Conservation (phyloP, 2,329 filamentous ascomycete genomes). For the Diaporthe sp. region DNA sequence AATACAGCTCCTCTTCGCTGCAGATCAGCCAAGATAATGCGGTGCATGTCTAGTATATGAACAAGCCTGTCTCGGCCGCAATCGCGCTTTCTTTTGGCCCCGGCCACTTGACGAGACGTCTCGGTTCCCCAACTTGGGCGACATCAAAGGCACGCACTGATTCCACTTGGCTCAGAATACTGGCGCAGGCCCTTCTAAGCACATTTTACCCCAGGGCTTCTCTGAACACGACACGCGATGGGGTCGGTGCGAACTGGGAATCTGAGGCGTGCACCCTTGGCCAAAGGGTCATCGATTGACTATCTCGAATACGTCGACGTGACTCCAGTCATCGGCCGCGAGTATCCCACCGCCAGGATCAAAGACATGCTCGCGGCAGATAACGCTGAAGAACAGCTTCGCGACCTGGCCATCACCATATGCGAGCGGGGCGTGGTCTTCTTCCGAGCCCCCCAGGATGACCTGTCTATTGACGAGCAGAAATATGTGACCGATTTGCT, state of each 20-base stretch:
- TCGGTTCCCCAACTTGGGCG: not conserved
- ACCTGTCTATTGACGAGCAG: conserved; percentile 51
- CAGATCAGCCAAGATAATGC: not conserved
- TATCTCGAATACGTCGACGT: conserved; percentile 50
- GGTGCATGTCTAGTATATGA: not conserved
- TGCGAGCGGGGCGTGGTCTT: conserved; percentile 52
- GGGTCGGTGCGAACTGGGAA: not conserved
- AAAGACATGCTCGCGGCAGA: conserved; percentile 49
- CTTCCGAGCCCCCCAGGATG: conserved; percentile 50
- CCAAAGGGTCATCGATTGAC: conserved; percentile 42
- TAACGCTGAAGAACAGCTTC: conserved; percentile 50
- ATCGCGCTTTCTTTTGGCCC: not conserved
- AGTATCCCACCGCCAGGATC: conserved; percentile 46
- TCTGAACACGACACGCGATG: not conserved
- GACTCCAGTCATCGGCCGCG: conserved; percentile 52
- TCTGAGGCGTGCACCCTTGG: conserved; percentile 6
- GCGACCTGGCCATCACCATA: conserved; percentile 53
- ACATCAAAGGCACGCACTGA: not conserved
- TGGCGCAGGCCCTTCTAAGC: too few species aligned
- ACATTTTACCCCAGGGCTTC: not conserved
- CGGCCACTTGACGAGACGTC: not conserved
- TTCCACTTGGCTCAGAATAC: not conserved
- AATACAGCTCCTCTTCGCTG: not conserved
- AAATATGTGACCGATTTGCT: conserved; percentile 51
- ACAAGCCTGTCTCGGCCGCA: not conserved